A percentile compares a stretch with the other conserved stretches of the same genome.
Conservation (phyloP, 1,284 basidiomycete species). For the Mrakiaceae sp. region DNA sequence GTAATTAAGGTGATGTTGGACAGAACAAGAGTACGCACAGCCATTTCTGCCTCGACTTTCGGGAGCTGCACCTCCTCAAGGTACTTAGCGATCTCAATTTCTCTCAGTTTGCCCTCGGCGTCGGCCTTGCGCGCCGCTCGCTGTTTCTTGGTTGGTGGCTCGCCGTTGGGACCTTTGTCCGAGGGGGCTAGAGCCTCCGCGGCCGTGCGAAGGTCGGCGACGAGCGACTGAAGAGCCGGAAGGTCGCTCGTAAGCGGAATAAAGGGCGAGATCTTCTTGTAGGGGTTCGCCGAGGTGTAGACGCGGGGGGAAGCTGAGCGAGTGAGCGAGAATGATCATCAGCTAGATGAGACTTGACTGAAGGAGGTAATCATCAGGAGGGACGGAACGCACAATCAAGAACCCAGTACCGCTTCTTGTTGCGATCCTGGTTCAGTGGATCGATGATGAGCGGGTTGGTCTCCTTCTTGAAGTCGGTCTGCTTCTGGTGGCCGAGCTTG, state of each 20-base stretch:
- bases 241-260: slow-evolving; percentile 23
- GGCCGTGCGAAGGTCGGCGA: slow-evolving; percentile 20
- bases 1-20: not conserved
- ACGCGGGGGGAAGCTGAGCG: slow-evolving; percentile 27
- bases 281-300: slow-evolving; percentile 34
- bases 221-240: slow-evolving; percentile 23
- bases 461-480: slow-evolving; percentile 20
- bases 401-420: slow-evolving; percentile 31
- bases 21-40: slow-evolving; percentile 14
- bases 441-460: slow-evolving; percentile 21
- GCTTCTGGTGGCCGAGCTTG: slow-evolving; percentile 16
- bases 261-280: slow-evolving; percentile 33
- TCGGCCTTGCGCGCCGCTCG: slow-evolving; percentile 16
- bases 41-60: slow-evolving; percentile 30
- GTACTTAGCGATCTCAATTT: slow-evolving; percentile 25
- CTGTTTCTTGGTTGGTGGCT: slow-evolving; percentile 22
- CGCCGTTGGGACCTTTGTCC: slow-evolving; percentile 5
- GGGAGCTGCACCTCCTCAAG: slow-evolving; percentile 25
- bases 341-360: not conserved
- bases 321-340: not conserved
- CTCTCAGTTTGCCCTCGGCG: slow-evolving; percentile 21
- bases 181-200: slow-evolving; percentile 10
- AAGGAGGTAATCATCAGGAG: not conserved
- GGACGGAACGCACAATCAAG: slow-evolving; percentile 29
- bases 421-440: slow-evolving; percentile 28